These are phyloP conservation scores for Begonia fuchsioides DNA, from an alignment of 306 rosid genomes.

Conservation along the genomic window DNA sequence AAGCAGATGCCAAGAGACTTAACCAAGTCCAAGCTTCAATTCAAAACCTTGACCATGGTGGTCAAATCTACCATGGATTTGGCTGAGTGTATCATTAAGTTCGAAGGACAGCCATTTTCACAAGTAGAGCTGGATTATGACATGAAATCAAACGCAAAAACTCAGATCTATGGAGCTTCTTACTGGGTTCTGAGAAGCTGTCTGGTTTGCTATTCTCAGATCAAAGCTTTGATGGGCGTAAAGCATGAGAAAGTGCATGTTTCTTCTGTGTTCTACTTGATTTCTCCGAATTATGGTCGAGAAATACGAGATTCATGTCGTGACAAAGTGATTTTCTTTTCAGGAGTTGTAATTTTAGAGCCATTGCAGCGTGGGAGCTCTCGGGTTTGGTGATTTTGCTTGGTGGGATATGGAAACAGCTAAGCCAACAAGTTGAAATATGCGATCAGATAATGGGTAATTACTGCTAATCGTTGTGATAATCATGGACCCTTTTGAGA, in stretches of 20 bases:
- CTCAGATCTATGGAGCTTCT: slow-evolving; percentile 25
- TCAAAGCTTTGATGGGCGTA: slow-evolving; percentile 20
- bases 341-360: slow-evolving; percentile 20
- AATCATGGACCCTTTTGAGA: background rate
- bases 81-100: slow-evolving; percentile 40
- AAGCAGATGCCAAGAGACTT: slow-evolving; percentile 24
- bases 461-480: slow-evolving; percentile 2
- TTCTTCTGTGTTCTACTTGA: slow-evolving; percentile 21
- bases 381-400: slow-evolving; percentile 17
- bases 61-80: slow-evolving; percentile 36
- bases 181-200: slow-evolving; percentile 50
- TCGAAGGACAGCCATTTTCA: slow-evolving; percentile 28
- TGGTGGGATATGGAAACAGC: slow-evolving; percentile 10
- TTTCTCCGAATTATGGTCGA: background rate
- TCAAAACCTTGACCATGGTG: slow-evolving; percentile 31
- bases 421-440: slow-evolving; percentile 20
- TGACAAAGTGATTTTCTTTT: background rate
- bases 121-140: slow-evolving; percentile 17
- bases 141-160: slow-evolving; percentile 9
- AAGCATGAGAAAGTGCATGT: slow-evolving; percentile 59
- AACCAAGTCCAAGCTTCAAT: slow-evolving; percentile 14
- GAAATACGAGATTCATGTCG: background rate
- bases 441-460: slow-evolving; percentile 18
- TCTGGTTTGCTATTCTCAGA: slow-evolving; percentile 35
- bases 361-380: slow-evolving; percentile 29